Percentiles rank a stretch among this genome's conserved stretches.
Evolutionary conservation across 192 early-diverging fungal species (phyloP).

Genomic region (Coemansia sp.): DNA sequence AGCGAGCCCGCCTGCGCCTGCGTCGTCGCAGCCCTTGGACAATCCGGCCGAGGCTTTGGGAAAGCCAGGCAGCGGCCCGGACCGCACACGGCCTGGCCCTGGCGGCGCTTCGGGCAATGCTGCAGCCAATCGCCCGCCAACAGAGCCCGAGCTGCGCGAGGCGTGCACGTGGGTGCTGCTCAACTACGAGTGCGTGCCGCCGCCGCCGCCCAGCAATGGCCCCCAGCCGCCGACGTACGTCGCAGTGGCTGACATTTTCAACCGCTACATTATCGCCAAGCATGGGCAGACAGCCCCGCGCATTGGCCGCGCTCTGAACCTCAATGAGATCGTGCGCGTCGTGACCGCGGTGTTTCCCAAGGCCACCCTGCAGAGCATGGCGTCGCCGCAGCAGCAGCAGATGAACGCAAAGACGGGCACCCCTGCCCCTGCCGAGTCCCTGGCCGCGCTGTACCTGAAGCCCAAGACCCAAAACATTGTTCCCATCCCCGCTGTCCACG

Average conservation of each 20-base stretch:
- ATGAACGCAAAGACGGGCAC: not conserved
- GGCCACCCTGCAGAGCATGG: constrained; percentile 22
- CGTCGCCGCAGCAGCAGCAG: not conserved
- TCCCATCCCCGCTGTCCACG: constrained; percentile 36
- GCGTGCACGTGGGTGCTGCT: constrained; percentile 58
- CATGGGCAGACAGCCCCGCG: constrained; percentile 47
- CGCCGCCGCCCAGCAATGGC: not conserved
- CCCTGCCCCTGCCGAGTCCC: constrained; percentile 5
- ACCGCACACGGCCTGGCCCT: not conserved
- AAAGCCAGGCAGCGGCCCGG: not conserved
- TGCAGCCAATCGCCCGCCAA: constrained; percentile 25
- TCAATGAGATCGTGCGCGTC: constrained; percentile 50
- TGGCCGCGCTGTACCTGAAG: constrained; percentile 28
- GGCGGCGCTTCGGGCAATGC: not conserved
- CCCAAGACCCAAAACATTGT: constrained; percentile 27
- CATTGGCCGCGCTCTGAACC: constrained; percentile 44
- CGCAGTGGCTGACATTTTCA: constrained; percentile 32
- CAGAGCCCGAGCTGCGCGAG: constrained; percentile 56
- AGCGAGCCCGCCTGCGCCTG: constrained; percentile 17
- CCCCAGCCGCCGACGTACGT: constrained; percentile 24
- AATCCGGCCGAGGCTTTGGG: not conserved
- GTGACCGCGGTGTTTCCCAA: constrained; percentile 52
- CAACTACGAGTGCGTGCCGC: constrained; percentile 46
- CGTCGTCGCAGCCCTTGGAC: constrained; percentile 8
- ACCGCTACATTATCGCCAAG: constrained; percentile 49